These are phyloP conservation scores for Acmispon strigosus DNA, from an alignment of 306 rosid genomes.

Conservation along the genomic window DNA sequence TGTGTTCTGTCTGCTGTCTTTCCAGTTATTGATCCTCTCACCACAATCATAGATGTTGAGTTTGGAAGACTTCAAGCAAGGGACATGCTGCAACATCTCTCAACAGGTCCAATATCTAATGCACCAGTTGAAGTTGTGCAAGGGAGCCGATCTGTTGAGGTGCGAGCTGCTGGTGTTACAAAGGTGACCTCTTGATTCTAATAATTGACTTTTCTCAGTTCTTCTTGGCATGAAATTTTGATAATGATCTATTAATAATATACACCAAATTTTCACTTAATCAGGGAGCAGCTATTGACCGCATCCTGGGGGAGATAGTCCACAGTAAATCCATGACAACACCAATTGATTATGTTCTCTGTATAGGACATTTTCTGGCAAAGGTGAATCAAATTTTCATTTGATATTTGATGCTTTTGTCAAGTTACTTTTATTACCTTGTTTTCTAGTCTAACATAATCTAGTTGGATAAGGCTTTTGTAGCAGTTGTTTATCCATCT, in stretches of 20 bases:
- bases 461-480: no score
- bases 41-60: constrained; percentile 59
- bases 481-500: not conserved
- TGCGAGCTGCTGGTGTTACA: constrained; percentile 91
- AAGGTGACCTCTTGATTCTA: constrained; percentile 47
- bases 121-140: constrained; percentile 94
- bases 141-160: constrained; percentile 94
- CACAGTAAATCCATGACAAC: constrained; percentile 88
- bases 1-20: not conserved
- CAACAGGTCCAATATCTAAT: constrained; percentile 96
- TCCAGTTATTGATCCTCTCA: constrained; percentile 14
- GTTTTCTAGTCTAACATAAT: not conserved
- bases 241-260: not conserved
- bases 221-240: constrained; percentile 3
- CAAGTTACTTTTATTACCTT: not conserved
- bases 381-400: constrained; percentile 51
- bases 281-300: constrained; percentile 98
- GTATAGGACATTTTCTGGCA: constrained; percentile 90
- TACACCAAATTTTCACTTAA: not conserved
- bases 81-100: constrained; percentile 90
- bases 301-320: constrained; percentile 92
- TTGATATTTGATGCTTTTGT: not conserved
- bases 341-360: constrained; percentile 85
- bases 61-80: constrained; percentile 98
- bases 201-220: not conserved